Conservation (phyloP, 768 basidiomycete genomes). For the Lactifluus echinatus region DNA sequence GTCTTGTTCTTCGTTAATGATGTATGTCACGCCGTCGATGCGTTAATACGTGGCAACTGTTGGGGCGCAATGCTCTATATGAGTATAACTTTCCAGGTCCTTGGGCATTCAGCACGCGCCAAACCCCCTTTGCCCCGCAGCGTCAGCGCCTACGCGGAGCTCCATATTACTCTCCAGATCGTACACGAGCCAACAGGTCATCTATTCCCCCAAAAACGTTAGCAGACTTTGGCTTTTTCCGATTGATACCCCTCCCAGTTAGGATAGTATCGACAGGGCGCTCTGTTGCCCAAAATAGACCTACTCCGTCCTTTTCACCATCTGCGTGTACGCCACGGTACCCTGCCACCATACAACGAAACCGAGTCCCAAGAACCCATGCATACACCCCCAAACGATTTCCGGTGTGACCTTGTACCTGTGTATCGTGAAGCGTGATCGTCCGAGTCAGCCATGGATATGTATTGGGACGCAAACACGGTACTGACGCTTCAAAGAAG, state of each 20-base stretch:
- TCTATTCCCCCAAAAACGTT: background rate
- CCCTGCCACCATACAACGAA: conserved; percentile 81
- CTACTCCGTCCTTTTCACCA: conserved; percentile 5
- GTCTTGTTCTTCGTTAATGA: background rate
- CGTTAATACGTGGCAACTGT: background rate
- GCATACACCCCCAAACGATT: conserved; percentile 58
- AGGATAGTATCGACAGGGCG: background rate
- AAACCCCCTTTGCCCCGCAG: background rate
- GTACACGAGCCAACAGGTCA: background rate
- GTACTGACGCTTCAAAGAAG: conserved; percentile 49
- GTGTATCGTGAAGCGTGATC: background rate
- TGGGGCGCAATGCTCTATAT: background rate
- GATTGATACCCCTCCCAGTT: background rate
- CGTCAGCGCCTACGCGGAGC: background rate
- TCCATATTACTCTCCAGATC: background rate
- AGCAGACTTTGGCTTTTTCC: background rate
- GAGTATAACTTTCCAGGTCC: background rate
- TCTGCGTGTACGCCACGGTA: conserved; percentile 41
- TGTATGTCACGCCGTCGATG: background rate
- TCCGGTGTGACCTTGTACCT: conserved; percentile 66
- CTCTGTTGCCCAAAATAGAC: background rate
- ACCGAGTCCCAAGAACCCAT: conserved; percentile 61
- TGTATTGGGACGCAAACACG: background rate
- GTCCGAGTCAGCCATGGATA: background rate
- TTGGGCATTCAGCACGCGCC: background rate